Conservation (phyloP, 129 eudicot genomes). For the Scalesia atractyloides region DNA sequence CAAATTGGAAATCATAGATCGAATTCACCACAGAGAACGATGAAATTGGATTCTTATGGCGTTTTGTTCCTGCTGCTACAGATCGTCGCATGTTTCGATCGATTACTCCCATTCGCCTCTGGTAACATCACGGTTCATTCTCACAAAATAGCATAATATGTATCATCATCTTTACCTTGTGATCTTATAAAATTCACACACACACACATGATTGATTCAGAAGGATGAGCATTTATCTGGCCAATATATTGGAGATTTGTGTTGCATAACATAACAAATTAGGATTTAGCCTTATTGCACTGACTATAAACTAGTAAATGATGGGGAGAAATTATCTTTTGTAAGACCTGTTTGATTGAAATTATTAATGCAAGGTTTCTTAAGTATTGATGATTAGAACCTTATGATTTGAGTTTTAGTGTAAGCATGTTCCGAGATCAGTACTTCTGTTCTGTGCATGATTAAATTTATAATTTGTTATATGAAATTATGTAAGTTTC, state of each 20-base stretch:
- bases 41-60: conserved; percentile 31
- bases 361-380: not conserved
- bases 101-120: conserved; percentile 41
- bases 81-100: conserved; percentile 37
- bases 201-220: not conserved
- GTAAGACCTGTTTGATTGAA: not conserved
- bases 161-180: no score
- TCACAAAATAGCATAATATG: no score
- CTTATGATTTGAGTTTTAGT: no score
- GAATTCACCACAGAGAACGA: conserved; percentile 23
- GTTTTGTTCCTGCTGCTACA: conserved; percentile 44
- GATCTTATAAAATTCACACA: not conserved
- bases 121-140: no score
- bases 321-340: not conserved
- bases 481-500: not conserved
- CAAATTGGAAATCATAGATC: conserved; percentile 14
- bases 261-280: not conserved
- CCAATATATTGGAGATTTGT: conserved; percentile 10
- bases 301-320: not conserved
- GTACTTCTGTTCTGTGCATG: no score
- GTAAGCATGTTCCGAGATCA: no score
- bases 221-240: not conserved
- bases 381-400: not conserved
- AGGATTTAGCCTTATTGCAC: not conserved
- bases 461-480: not conserved